These are phyloP conservation scores for Rhizoctonia solani DNA, from an alignment of 1,284 basidiomycete genomes.

Conservation along the genomic window DNA sequence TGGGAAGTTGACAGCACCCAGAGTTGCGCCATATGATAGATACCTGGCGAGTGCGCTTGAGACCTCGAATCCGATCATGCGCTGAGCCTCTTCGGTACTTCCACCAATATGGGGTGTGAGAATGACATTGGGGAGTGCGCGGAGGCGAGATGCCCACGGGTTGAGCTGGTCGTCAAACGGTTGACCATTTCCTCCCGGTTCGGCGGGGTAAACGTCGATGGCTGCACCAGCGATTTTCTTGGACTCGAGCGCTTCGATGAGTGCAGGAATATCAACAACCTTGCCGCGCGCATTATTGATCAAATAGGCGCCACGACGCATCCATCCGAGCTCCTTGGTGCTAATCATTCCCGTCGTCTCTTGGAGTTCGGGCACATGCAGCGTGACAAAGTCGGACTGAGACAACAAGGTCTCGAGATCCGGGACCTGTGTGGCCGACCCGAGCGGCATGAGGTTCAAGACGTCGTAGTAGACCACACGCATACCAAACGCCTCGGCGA, in stretches of 20 bases:
- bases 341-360: slow-evolving; percentile 97
- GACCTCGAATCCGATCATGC: slow-evolving; percentile 97
- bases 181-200: slow-evolving; percentile 89
- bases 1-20: slow-evolving; percentile 98
- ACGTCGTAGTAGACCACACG: slow-evolving; percentile 96
- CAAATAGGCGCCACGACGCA: slow-evolving; percentile 95
- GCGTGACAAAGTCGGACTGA: slow-evolving; percentile 89
- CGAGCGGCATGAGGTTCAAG: slow-evolving; percentile 96
- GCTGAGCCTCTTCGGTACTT: slow-evolving; percentile 98
- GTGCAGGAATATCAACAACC: slow-evolving; percentile 93
- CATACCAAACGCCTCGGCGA: slow-evolving; percentile 96
- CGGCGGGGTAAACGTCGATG: slow-evolving; percentile 92
- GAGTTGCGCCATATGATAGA: slow-evolving; percentile 88
- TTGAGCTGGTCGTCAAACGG: slow-evolving; percentile 87
- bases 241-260: slow-evolving; percentile 80
- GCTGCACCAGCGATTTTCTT: slow-evolving; percentile 92
- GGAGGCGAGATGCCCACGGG: slow-evolving; percentile 74
- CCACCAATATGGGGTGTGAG: slow-evolving; percentile 99
- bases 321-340: slow-evolving; percentile 72
- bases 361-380: slow-evolving; percentile 95
- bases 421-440: slow-evolving; percentile 88
- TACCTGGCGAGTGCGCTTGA: slow-evolving; percentile 84
- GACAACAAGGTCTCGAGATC: slow-evolving; percentile 77
- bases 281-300: slow-evolving; percentile 97
- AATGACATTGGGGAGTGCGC: slow-evolving; percentile 83